Percentiles rank a stretch among this genome's conserved stretches.
Evolutionary conservation across 495 filamentous ascomycete species (phyloP).

Genomic region (Trichoderma orchidacearum): DNA sequence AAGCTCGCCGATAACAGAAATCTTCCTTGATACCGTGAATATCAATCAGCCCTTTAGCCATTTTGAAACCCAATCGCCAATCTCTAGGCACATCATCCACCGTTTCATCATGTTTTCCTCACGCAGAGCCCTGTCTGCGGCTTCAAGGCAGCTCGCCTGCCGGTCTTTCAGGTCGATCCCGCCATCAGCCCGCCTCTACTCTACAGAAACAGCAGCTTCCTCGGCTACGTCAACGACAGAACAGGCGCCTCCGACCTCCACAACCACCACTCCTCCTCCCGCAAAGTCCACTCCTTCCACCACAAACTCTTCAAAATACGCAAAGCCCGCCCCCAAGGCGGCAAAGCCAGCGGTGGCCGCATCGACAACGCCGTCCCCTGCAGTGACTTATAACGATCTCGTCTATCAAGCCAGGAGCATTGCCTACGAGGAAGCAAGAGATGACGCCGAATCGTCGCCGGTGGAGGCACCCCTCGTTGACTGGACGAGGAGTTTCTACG

Average conservation of each 20-base stretch:
- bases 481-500: constrained; percentile 90
- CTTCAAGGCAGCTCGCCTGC: not conserved
- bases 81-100: too few species aligned
- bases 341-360: not conserved
- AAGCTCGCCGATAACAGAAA: not conserved
- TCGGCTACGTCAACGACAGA: not conserved
- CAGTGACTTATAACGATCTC: not conserved
- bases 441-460: constrained; percentile 25
- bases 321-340: not conserved
- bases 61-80: not conserved
- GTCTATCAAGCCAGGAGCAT: not conserved
- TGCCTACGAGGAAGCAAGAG: not conserved
- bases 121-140: not conserved
- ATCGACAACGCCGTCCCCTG: not conserved
- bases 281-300: not conserved
- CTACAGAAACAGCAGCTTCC: not conserved
- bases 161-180: not conserved
- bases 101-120: not conserved
- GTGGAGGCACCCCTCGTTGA: constrained; percentile 40
- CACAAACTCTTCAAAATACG: not conserved
- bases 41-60: not conserved
- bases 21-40: not conserved
- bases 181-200: not conserved
- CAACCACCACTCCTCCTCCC: not conserved
- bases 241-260: too few species aligned